Conservation (phyloP, 805 yeast genomes). For the Kodamaea laetipori region DNA sequence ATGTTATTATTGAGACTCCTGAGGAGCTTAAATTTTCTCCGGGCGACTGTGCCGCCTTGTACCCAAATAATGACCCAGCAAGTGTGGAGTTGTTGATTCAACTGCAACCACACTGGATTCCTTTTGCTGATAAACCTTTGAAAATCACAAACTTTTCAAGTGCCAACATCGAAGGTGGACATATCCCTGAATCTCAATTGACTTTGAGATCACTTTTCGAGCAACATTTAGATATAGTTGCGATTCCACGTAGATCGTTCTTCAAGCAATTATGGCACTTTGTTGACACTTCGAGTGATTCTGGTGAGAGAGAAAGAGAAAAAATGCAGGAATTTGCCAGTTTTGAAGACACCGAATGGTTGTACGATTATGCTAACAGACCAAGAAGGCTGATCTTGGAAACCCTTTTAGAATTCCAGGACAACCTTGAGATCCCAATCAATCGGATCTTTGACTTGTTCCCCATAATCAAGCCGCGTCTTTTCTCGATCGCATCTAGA, state of each 20-base stretch:
- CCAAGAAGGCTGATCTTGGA: slow-evolving; percentile 89
- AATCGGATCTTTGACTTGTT: slow-evolving; percentile 74
- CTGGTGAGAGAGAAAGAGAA: slow-evolving; percentile 71
- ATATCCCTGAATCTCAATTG: slow-evolving; percentile 25
- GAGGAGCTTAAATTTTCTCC: slow-evolving; percentile 51
- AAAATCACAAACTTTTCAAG: slow-evolving; percentile 26
- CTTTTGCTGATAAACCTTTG: slow-evolving; percentile 64
- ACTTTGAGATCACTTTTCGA: slow-evolving; percentile 74
- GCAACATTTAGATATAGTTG: slow-evolving; percentile 77
- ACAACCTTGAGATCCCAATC: slow-evolving; percentile 69
- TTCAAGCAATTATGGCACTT: slow-evolving; percentile 76
- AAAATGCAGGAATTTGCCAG: slow-evolving; percentile 74
- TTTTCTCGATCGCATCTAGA: slow-evolving; percentile 79
- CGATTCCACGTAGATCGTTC: slow-evolving; percentile 84
- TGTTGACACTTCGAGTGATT: slow-evolving; percentile 44
- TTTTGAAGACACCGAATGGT: slow-evolving; percentile 73
- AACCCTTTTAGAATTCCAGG: slow-evolving; percentile 76
- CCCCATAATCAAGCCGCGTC: slow-evolving; percentile 78
- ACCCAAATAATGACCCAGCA: slow-evolving; percentile 66
- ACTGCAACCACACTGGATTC: slow-evolving; percentile 69
- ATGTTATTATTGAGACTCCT: slow-evolving; percentile 44
- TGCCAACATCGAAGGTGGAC: slow-evolving; percentile 4
- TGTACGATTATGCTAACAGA: slow-evolving; percentile 88
- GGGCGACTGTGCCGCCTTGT: slow-evolving; percentile 80
- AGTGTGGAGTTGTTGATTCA: slow-evolving; percentile 67